Conservation (phyloP, 192 early-diverging fungal species). For the Umbelopsis isabellina region DNA sequence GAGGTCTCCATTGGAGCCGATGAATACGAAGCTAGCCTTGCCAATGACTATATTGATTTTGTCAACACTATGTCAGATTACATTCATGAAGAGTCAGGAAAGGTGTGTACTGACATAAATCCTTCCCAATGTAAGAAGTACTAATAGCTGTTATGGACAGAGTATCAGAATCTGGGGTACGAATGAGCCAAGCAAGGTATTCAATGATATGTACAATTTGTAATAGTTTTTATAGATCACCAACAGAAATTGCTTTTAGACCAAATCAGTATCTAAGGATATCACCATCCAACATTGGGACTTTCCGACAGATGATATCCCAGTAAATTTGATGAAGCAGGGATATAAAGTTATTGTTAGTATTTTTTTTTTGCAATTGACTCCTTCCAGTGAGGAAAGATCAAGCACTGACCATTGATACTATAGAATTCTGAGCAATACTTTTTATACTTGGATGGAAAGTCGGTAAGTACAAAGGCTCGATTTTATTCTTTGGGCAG, state of each 20-base stretch:
- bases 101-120: neutral
- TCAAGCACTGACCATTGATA: no score
- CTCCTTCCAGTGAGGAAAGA: no score
- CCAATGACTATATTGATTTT: slow-evolving; percentile 21
- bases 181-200: slow-evolving; percentile 14
- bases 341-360: slow-evolving; percentile 22
- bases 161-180: slow-evolving; percentile 22
- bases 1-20: slow-evolving; percentile 21
- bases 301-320: slow-evolving; percentile 14
- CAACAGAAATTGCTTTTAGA: neutral
- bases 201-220: neutral
- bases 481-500: neutral
- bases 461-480: slow-evolving; percentile 1
- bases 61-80: slow-evolving; percentile 23
- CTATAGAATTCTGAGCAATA: slow-evolving; percentile 17
- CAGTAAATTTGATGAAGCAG: slow-evolving; percentile 9
- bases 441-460: slow-evolving; percentile 20
- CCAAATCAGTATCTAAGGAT: slow-evolving; percentile 4
- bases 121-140: neutral
- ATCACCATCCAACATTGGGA: slow-evolving; percentile 23
- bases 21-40: slow-evolving; percentile 18
- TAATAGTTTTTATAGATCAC: neutral
- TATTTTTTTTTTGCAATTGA: neutral
- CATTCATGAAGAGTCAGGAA: slow-evolving; percentile 16
- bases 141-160: neutral